phyloP scores from a whole-genome alignment of 1,284 basidiomycete genomes.

The Coriolopsis trogii region DNA sequence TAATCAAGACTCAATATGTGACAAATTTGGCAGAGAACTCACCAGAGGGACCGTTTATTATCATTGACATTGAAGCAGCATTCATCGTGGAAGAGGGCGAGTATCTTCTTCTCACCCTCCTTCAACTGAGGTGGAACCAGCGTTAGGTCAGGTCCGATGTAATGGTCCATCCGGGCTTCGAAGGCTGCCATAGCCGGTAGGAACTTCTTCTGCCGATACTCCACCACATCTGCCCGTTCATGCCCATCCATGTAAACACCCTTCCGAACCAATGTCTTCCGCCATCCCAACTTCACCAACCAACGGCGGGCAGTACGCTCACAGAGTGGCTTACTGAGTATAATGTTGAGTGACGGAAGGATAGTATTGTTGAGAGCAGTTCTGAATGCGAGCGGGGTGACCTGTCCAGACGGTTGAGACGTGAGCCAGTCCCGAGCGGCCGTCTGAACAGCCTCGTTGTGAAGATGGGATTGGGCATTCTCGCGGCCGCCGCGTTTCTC shows the following conservation, averaged over 20 bases:
- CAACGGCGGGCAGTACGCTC: slow-evolving; percentile 34
- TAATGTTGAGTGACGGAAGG: slow-evolving; percentile 33
- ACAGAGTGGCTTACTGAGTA: slow-evolving; percentile 22
- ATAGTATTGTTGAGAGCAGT: slow-evolving; percentile 31
- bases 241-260: slow-evolving; percentile 39
- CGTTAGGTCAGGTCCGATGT: background rate
- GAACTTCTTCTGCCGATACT: slow-evolving; percentile 34
- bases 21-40: background rate
- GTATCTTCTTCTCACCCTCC: slow-evolving; percentile 33
- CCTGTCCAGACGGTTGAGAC: slow-evolving; percentile 26
- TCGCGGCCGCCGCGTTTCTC: slow-evolving; percentile 33
- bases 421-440: slow-evolving; percentile 27
- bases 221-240: slow-evolving; percentile 38
- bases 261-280: slow-evolving; percentile 26
- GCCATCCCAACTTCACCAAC: slow-evolving; percentile 33
- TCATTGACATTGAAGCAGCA: slow-evolving; percentile 36
- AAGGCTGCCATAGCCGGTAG: slow-evolving; percentile 34
- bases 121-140: slow-evolving; percentile 7
- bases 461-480: slow-evolving; percentile 26
- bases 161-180: slow-evolving; percentile 32
- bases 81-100: slow-evolving; percentile 40
- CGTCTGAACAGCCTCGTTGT: slow-evolving; percentile 32
- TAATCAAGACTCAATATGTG: background rate
- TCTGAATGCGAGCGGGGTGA: slow-evolving; percentile 34
- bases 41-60: slow-evolving; percentile 2